Percentiles rank a stretch among this genome's conserved stretches.
These are phyloP conservation scores for Hydrangea macrophylla DNA, from an alignment of 148 eudicot species.

Conservation along the genomic window DNA sequence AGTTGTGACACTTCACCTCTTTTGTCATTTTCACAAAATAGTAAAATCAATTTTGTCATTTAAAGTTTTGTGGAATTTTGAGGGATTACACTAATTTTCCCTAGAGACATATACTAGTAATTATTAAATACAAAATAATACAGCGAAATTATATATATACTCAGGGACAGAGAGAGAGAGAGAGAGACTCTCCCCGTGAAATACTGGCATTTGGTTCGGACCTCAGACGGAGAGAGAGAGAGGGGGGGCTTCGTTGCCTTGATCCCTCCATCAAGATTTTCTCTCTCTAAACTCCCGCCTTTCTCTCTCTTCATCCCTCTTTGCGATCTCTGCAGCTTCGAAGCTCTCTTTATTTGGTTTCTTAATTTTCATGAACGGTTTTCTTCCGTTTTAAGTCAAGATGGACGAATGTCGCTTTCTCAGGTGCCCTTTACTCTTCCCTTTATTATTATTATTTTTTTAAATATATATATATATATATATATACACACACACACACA, in stretches of 20 bases:
- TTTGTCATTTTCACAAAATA: no score
- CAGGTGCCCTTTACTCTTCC: conserved; percentile 12
- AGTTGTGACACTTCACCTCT: no score
- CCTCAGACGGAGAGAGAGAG: conserved; percentile 1
- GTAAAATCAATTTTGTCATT: no score
- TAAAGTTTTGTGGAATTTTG: no score
- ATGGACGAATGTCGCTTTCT: not conserved
- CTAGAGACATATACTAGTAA: no score
- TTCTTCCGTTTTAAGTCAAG: not conserved
- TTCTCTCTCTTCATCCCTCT: not conserved
- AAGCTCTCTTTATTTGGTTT: not conserved
- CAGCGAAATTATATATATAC: not conserved
- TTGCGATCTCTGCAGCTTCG: conserved; percentile 12
- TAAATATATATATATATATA: not conserved
- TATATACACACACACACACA: no score
- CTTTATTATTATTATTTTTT: not conserved
- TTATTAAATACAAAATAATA: no score
- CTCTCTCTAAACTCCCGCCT: conserved; percentile 1
- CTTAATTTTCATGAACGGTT: not conserved
- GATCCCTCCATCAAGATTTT: not conserved
- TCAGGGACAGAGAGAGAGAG: no score
- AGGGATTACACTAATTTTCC: no score
- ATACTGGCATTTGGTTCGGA: conserved; percentile 15
- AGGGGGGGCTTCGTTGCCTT: conserved; percentile 1
- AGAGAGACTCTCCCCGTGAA: conserved; percentile 7